Base-by-base conservation (phyloP, 106 monocot genomes). In the Apostasia ramifera region DNA sequence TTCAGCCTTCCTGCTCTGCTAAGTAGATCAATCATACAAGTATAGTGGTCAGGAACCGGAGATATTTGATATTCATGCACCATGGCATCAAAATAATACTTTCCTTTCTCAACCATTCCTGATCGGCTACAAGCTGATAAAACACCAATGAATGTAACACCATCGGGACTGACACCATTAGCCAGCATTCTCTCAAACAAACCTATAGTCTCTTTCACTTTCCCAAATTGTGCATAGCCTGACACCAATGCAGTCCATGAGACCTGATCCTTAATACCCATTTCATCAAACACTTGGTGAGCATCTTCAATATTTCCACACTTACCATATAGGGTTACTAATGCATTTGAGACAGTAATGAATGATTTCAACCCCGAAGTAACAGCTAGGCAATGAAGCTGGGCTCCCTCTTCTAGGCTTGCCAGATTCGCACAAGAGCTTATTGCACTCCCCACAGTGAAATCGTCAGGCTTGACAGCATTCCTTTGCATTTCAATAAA, bases 1-100 rank as follows among this genome's bases (percentile, higher is more conserved):
- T 85, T 59, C 5, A 94, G 66, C 55, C 67, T 85, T 49, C 87
- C 84, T 63, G 90, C 72, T 73, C 87, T 82, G 46, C 90, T 77
- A 47, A 77, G 73, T 40, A 94, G 81, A 80, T 94, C 94, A 59
- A 90, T 94, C 81, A 90, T 87, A 69, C 92, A 92, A 55, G 89
- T 90, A 66, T 87, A 94, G 66, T 89, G 94, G 70, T 90, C 90
- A 2, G 74, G 66, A 54, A 75, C 39, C 4, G 87, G 87, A 67
- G 62, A 58, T 47, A 90, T 79, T 9, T 69, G 74, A 45, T 86
- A 70, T 5, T 80, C 76, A 40, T 85, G 15, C 8, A 73, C 51
- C 90, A 94, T 94, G 40, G 90, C 83, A 48, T 77, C 60, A 54
- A 83, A 90, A 63, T 83, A 85, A 9, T 40, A 39, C 6, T 68